Percentiles rank a stretch among this genome's conserved stretches.
Conservation (phyloP, 208 protist species). For the Herpetomonas tarakana region DNA sequence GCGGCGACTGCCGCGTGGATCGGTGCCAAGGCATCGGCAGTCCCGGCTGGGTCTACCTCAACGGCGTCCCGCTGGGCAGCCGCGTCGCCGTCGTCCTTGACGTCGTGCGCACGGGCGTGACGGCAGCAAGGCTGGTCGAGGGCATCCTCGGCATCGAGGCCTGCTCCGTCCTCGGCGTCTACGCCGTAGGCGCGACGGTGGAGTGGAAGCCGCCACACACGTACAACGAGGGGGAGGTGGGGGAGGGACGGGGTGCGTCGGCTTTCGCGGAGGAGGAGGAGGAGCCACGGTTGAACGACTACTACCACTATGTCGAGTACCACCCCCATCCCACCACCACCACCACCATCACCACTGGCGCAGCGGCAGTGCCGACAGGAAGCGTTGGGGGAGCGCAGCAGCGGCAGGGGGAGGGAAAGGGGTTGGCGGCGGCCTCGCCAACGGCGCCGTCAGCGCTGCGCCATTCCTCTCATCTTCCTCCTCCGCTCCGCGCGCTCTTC, state of each 20-base stretch:
- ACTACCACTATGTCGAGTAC: not conserved
- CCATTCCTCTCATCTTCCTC: too few relatives aligned
- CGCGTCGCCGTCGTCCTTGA: constrained; percentile 24
- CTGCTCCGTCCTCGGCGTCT: constrained; percentile 11
- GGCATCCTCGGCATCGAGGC: constrained; percentile 12
- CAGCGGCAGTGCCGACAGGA: too few relatives aligned
- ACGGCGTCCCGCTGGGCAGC: constrained; percentile 16
- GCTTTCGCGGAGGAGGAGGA: not conserved
- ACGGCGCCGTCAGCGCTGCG: too few relatives aligned
- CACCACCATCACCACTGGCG: too few relatives aligned
- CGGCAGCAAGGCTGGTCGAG: constrained; percentile 18
- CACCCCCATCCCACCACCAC: not conserved
- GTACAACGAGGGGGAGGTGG: constrained; percentile 2
- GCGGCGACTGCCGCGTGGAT: constrained; percentile 24
- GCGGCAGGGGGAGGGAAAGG: too few relatives aligned
- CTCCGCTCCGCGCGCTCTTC: constrained; percentile 5
- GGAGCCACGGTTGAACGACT: not conserved
- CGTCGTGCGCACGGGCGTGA: constrained; percentile 13
- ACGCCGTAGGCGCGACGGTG: constrained; percentile 12
- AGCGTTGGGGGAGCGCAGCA: too few relatives aligned
- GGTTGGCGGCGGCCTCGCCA: too few relatives aligned
- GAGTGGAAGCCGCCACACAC: constrained; percentile 6
- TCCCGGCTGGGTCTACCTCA: constrained; percentile 23
- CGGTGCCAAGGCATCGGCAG: constrained; percentile 19
- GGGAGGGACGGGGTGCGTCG: too few relatives aligned